A percentile compares a stretch with the other conserved stretches of the same genome.
These are phyloP conservation scores for Tulasnella sp. DNA, from an alignment of 768 basidiomycete species.

Conservation along the genomic window DNA sequence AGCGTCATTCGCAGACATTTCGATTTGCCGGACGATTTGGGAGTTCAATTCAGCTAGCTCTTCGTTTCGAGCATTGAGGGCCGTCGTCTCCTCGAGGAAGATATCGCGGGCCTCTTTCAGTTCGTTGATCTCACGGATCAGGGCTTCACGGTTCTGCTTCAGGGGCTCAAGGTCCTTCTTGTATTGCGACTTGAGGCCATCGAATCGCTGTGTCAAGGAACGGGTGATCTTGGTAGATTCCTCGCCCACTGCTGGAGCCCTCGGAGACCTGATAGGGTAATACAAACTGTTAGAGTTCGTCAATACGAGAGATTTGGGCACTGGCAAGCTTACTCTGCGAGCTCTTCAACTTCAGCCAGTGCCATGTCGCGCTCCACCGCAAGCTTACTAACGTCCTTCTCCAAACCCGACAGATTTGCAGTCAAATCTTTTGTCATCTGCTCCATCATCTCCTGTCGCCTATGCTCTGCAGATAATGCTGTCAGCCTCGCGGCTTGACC, in stretches of 20 bases:
- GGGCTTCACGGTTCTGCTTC: conserved; percentile 64
- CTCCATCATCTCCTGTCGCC: conserved; percentile 65
- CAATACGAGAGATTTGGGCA: too few species aligned
- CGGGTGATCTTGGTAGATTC: conserved; percentile 33
- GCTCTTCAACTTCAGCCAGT: conserved; percentile 86
- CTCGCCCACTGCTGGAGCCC: neutral
- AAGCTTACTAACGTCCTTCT: conserved; percentile 76
- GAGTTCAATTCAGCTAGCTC: conserved; percentile 81
- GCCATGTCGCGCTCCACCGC: conserved; percentile 85
- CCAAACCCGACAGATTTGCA: conserved; percentile 63
- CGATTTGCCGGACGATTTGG: conserved; percentile 71
- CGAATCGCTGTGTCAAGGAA: conserved; percentile 73
- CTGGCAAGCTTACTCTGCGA: conserved; percentile 60
- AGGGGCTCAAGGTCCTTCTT: conserved; percentile 77
- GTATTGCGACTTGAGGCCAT: conserved; percentile 79
- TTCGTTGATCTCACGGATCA: conserved; percentile 73
- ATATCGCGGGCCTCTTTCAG: conserved; percentile 77
- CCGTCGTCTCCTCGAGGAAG: conserved; percentile 83
- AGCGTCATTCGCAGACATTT: conserved; percentile 25
- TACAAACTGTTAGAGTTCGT: neutral
- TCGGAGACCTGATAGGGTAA: neutral
- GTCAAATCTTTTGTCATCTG: conserved; percentile 69
- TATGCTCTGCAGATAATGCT: conserved; percentile 69
- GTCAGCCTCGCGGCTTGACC: conserved; percentile 82
- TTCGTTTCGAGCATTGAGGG: conserved; percentile 83